Base-by-base conservation (phyloP, 495 filamentous ascomycete species). In the Aspergillus campestris region DNA sequence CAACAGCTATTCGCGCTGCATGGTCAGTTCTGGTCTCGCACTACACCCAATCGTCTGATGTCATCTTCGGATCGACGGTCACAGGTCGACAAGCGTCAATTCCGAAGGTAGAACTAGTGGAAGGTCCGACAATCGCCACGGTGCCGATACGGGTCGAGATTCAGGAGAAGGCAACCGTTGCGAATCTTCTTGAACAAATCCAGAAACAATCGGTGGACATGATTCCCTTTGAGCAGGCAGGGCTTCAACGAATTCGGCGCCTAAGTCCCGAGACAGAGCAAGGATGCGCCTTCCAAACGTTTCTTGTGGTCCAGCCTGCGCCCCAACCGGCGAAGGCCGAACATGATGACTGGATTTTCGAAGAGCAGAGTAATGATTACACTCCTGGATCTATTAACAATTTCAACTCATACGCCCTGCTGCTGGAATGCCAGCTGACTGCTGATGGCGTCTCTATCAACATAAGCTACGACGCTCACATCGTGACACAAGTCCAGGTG, bases 221-320 rank as follows among this genome's bases (percentile, higher is more conserved):
- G 49, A 61, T 67, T 8, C 54, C 62, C 6, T 65, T 60, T 43
- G 61, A 76, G 42, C 71, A 74, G 15, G 37, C 54, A 8, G 73
- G 72, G 7, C 50, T 76, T 0, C 69, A 71, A 50, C 62, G 77
- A 34, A 84, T 86, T 36, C 57, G 66, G 29, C 55, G 54, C 5
- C 51, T 80, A 10, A 72, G 67, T 31, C 34, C 59, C 0, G 80
- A 81, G 28, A 66, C 75, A 3, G 55, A 63, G 31, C 55, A 63
- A 24, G 79, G 76, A 1, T 78, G 73, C 43, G 67, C 75, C 32
- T 69, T 82, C 48, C 66, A 72, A 34, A 74, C 59, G 45, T 42
- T 77, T 9, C 57, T 79, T 2, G 61, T 71, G 4, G 59, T 81
- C n/a, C 69, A 76, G 6, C 28, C 31, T n/a, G n/a, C n/a, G n/a